A percentile compares a stretch with the other conserved stretches of the same genome.
These are phyloP conservation scores for Phytomonas sp. DNA, from an alignment of 208 protist species.

Conservation along the genomic window DNA sequence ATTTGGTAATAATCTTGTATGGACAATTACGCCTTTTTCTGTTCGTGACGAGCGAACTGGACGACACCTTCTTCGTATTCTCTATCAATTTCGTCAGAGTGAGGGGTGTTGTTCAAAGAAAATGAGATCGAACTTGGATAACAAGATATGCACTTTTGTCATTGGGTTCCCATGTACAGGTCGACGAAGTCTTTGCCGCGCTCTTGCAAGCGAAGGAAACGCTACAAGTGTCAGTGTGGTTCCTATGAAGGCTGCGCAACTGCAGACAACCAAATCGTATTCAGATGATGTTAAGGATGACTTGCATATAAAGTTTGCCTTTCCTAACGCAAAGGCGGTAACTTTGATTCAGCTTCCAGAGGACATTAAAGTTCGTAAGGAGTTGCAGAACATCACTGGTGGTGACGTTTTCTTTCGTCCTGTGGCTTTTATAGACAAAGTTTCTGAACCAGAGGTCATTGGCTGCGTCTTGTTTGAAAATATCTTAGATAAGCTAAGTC, in stretches of 20 bases:
- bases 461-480: constrained; percentile 57
- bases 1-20: constrained; percentile 29
- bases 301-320: constrained; percentile 49
- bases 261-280: constrained; percentile 44
- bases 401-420: constrained; percentile 73
- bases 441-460: constrained; percentile 59
- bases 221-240: constrained; percentile 57
- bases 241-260: constrained; percentile 59
- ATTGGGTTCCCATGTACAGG: constrained; percentile 79
- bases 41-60: constrained; percentile 47
- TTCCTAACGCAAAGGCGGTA: constrained; percentile 76
- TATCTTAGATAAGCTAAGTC: constrained; percentile 45
- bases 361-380: constrained; percentile 37
- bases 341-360: constrained; percentile 74
- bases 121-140: constrained; percentile 55
- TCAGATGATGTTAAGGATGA: constrained; percentile 20
- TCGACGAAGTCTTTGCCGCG: constrained; percentile 48
- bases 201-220: constrained; percentile 31
- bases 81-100: constrained; percentile 63
- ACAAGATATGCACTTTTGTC: constrained; percentile 74
- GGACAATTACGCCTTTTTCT: constrained; percentile 53
- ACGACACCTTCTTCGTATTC: constrained; percentile 45
- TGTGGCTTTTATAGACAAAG: constrained; percentile 49
- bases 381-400: constrained; percentile 39
- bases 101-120: constrained; percentile 35